Base-by-base conservation (phyloP, 2,329 filamentous ascomycete genomes). In the Aspergillus quadricinctus region DNA sequence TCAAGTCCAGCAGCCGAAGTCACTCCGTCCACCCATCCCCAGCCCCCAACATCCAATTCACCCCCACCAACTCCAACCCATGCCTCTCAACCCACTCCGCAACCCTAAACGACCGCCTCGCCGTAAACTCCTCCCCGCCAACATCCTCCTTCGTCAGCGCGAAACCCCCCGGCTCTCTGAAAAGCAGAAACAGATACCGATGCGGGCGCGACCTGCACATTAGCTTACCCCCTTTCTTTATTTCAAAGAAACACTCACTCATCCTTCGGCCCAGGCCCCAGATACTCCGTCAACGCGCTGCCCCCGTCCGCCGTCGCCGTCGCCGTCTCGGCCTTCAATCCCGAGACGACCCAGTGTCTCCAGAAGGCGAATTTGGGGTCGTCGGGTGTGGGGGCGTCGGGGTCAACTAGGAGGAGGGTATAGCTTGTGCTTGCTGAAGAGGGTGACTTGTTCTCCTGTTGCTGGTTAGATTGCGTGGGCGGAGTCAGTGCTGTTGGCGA, bases 291-390 rank as follows among this genome's bases (percentile, higher is more conserved):
- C 53, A 62, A 11, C 1, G 50, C 53, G 0, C 46, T 40, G 2
- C 5, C 31, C 10, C 41, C 25, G 19, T 19, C n/a, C 1, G 17
- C 17, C 8, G 50, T 27, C 0, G 23, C 23, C 23, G 23, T 21
- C 1, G 17, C 17, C 8, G 50, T 27, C 0, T 29, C 17, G 0
- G 61, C 51, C 11, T 41, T 50, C 3, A 62, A 14, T n/a, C 59
- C 59, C 0, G 54, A 55, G 2, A 61, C 49, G 1, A 62, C 57
- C 61, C 61, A 62, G 40, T 62, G 59, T 40, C 61, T 45, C 61
- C 61, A 62, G 45, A 59, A 62, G 4, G 61, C 59, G 19, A 57
- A 62, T 25, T 61, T 62, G 21, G 58, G 61, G 17, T 62, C 58
- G 21, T 61, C 58, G 0, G 61, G 61, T 1, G 61, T 62, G 2